Evolutionary conservation across 352 stramenopile species (phyloP).

Genomic region (Phytophthora pini): DNA sequence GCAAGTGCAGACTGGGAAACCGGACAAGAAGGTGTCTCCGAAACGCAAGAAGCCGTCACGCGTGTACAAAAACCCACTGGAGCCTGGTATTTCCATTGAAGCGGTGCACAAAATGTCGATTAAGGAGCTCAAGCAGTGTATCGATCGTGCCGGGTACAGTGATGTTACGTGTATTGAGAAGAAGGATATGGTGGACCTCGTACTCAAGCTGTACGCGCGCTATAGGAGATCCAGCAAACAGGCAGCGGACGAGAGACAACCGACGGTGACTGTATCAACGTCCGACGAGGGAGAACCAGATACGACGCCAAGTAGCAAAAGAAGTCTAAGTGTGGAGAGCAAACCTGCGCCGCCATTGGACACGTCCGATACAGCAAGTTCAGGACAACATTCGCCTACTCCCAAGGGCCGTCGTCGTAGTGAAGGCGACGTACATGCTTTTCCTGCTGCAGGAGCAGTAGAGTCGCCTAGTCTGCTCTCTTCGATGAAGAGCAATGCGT

Average conservation of each 20-base stretch:
- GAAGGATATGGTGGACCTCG: conserved; percentile 82
- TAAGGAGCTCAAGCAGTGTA: conserved; percentile 82
- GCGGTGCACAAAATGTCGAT: conserved; percentile 74
- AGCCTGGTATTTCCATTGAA: conserved; percentile 60
- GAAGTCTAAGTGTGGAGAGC: conserved; percentile 8
- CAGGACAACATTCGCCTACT: conserved; percentile 20
- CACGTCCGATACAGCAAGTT: conserved; percentile 9
- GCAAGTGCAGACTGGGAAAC: conserved; percentile 18
- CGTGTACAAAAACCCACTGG: conserved; percentile 76
- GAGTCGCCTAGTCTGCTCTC: conserved; percentile 29
- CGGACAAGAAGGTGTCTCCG: conserved; percentile 19
- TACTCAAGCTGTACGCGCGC: conserved; percentile 79
- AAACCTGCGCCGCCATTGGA: conserved; percentile 13
- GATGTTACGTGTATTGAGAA: conserved; percentile 85
- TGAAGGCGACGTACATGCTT: conserved; percentile 26
- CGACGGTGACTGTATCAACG: conserved; percentile 1
- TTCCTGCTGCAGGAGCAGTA: conserved; percentile 9
- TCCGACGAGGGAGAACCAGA: conserved; percentile 17
- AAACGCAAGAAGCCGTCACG: conserved; percentile 48
- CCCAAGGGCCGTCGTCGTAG: conserved; percentile 31
- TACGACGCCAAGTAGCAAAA: conserved; percentile 7
- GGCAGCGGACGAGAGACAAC: conserved; percentile 34
- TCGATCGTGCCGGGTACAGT: conserved; percentile 73
- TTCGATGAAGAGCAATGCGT: conserved; percentile 50
- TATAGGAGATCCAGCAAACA: conserved; percentile 67